Evolutionary conservation across 1,284 basidiomycete species (phyloP), one percentile per base, ranked within the genome.

Genomic region (Pyrrhoderma noxium): DNA sequence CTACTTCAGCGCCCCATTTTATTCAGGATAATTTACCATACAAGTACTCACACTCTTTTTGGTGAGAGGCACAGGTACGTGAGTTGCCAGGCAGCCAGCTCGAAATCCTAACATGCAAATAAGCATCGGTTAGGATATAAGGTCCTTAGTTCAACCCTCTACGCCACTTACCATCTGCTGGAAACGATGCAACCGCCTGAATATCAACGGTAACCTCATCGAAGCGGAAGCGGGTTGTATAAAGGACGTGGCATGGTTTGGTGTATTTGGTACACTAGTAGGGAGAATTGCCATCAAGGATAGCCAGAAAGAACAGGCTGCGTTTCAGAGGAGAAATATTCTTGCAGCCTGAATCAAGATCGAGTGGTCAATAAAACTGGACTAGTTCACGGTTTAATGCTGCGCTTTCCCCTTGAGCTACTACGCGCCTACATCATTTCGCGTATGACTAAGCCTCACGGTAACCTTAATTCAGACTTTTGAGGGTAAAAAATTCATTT

Each of bases 1-100:
- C 14, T 18, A 4, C 38, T 40, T 22, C 21, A 18, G 38, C 38
- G 8, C n/a, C 4, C 5, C 14, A 40, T 40, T 40, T 14, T 25
- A 45, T 55, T 23, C 38, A 25, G 38, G 35, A 40, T 25, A 22
- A 47, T 36, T 50, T 51, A 56, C 56, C 53, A n/a, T n/a, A n/a
- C n/a, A n/a, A n/a, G n/a, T 51, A 73, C 89, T 75, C 70, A 94
- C 84, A 96, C 93, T 78, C 90, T 76, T 62, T 87, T 78, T 0
- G 93, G 93, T 2, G 91, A 83, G 49, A 96, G 77, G 62, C 91
- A 93, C 8, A 96, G 73, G 68, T 94, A 95, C 13, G 89, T 91
- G 54, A 96, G 68, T 64, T 95, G 91, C 90, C 92, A 95, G 42
- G 89, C 86, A 19, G 93, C 93, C 51, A 94, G 71, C 67, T 96